Percentiles rank a stretch among this genome's conserved stretches.
Conservation (phyloP, 257 asterid species). For the Gardenia jasminoides region DNA sequence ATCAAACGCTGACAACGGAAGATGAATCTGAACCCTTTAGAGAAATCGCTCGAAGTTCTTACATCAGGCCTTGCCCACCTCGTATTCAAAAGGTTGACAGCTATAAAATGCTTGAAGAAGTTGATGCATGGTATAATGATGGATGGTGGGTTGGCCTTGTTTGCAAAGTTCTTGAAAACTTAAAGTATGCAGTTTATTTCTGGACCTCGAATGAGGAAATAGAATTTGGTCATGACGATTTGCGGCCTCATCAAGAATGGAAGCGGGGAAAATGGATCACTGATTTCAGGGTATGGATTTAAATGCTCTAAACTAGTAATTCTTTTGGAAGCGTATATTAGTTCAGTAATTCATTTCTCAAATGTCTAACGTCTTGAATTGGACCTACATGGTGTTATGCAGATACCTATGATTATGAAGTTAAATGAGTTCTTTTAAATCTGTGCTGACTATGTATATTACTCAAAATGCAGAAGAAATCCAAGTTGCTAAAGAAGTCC, state of each 20-base stretch:
- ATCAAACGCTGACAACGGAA: conserved; percentile 22
- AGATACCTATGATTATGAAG: too few species aligned
- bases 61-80: background rate
- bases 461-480: too few species aligned
- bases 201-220: conserved; percentile 26
- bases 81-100: background rate
- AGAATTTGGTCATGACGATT: conserved; percentile 29
- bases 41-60: background rate
- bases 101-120: conserved; percentile 12
- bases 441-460: too few species aligned
- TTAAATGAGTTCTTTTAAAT: too few species aligned
- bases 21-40: background rate
- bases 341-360: too few species aligned
- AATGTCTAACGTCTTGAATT: too few species aligned
- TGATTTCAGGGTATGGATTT: too few species aligned
- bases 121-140: conserved; percentile 52
- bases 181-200: conserved; percentile 36
- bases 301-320: too few species aligned
- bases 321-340: too few species aligned
- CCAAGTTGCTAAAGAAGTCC: too few species aligned
- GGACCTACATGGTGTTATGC: too few species aligned
- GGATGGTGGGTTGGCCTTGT: conserved; percentile 64
- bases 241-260: conserved; percentile 67
- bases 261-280: too few species aligned
- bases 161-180: conserved; percentile 24